Conservation (phyloP, 2,329 filamentous ascomycete species). For the Tolypocladium capitatum region DNA sequence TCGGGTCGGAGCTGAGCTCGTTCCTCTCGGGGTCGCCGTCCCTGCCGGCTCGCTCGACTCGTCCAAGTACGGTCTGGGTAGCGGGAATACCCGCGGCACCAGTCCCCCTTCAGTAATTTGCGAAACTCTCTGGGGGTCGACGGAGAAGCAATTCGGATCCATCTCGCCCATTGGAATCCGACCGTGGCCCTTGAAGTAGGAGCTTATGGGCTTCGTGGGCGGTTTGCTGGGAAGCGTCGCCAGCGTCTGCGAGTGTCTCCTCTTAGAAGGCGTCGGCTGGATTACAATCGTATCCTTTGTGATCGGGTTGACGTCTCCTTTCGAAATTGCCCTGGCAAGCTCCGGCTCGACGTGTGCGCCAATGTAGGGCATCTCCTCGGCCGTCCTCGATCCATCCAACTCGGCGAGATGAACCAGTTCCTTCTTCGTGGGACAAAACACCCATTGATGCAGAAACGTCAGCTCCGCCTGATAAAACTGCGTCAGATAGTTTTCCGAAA, state of each 20-base stretch:
- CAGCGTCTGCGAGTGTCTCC: conserved; percentile 24
- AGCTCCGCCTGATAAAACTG: conserved; percentile 76
- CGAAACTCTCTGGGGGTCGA: conserved; percentile 35
- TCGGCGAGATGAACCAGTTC: conserved; percentile 64
- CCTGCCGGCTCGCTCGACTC: conserved; percentile 12
- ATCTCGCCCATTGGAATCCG: conserved; percentile 49
- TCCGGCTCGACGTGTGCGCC: conserved; percentile 58
- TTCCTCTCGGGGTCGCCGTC: conserved; percentile 4
- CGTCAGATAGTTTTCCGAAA: conserved; percentile 71
- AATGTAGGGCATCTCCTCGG: conserved; percentile 67
- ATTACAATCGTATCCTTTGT: conserved; percentile 57
- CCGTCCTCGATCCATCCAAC: conserved; percentile 46
- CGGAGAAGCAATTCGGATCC: conserved; percentile 46
- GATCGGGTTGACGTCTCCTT: conserved; percentile 76
- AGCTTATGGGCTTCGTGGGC: conserved; percentile 35
- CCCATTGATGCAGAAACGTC: conserved; percentile 89
- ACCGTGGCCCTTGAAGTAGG: conserved; percentile 36
- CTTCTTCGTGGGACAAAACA: conserved; percentile 67
- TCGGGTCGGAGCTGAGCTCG: conserved; percentile 9
- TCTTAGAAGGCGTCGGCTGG: conserved; percentile 26
- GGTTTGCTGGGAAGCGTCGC: conserved; percentile 12
- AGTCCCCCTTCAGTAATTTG: conserved; percentile 34
- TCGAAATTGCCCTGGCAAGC: conserved; percentile 60
- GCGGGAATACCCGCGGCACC: conserved; percentile 42
- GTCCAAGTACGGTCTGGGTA: conserved; percentile 44